Evolutionary conservation across 139 green algal species (phyloP).

Genomic region (Micractinium sp.): DNA sequence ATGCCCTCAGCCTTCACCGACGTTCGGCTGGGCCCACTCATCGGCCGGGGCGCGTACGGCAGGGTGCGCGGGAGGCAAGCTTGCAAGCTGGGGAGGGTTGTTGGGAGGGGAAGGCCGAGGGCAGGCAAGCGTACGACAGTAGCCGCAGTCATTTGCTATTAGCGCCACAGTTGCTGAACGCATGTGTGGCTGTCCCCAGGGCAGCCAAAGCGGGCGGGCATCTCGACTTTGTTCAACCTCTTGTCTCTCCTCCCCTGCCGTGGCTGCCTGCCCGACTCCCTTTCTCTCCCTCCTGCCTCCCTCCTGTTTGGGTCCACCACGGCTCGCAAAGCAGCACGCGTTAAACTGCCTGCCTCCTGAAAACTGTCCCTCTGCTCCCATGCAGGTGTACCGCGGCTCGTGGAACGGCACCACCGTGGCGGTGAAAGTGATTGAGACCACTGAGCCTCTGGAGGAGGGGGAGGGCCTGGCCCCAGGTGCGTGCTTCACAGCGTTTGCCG

Average conservation of each 20-base stretch:
- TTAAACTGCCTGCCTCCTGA: neutral
- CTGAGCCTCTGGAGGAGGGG: constrained; percentile 7
- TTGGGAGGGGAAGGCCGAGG: no score
- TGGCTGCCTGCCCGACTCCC: no score
- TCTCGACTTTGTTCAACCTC: neutral
- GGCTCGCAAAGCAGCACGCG: neutral
- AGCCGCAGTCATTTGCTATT: no score
- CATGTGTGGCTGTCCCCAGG: no score
- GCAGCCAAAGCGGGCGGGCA: no score
- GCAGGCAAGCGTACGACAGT: no score
- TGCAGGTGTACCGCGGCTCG: constrained; percentile 54
- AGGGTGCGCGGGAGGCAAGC: constrained; percentile 45
- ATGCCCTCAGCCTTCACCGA: constrained; percentile 53
- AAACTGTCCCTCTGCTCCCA: neutral
- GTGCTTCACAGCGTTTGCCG: no score
- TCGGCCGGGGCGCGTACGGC: constrained; percentile 71
- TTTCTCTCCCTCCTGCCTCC: no score
- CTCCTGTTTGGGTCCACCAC: no score
- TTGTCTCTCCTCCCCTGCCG: no score
- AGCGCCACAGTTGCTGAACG: no score
- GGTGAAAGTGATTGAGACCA: constrained; percentile 79
- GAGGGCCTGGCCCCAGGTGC: neutral
- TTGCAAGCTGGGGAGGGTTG: neutral
- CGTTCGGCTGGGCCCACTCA: constrained; percentile 71
- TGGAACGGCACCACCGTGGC: constrained; percentile 82